These are phyloP conservation scores for Erodium moschatum DNA, from an alignment of 441 rosid genomes.

Conservation along the genomic window DNA sequence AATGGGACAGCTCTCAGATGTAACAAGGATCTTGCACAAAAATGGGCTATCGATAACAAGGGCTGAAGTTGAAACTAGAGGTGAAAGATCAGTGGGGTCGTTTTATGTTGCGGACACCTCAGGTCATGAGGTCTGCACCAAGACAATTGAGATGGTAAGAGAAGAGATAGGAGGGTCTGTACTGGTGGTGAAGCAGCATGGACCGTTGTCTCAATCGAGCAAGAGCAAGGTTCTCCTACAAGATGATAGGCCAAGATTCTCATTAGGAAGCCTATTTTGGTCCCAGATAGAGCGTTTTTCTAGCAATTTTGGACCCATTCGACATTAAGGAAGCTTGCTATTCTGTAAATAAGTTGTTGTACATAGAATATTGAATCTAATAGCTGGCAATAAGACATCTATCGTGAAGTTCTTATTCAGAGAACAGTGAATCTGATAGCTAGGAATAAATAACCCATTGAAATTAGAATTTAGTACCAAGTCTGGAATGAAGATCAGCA, in stretches of 20 bases:
- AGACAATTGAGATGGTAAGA: no score
- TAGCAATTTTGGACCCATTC: conserved; percentile 40
- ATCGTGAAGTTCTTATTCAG: no score
- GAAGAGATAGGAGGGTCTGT: no score
- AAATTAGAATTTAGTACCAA: no score
- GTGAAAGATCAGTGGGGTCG: not conserved
- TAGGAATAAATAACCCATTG: no score
- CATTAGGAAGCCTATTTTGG: conserved; percentile 64
- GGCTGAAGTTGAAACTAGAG: not conserved
- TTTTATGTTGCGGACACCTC: not conserved
- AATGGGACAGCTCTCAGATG: conserved; percentile 1
- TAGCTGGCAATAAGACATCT: no score
- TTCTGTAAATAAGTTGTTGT: conserved; percentile 11
- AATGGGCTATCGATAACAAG: not conserved
- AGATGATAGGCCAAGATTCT: conserved; percentile 38
- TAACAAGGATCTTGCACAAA: not conserved
- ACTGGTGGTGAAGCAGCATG: no score
- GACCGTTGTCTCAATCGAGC: no score
- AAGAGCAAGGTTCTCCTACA: not conserved
- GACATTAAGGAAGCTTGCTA: conserved; percentile 24
- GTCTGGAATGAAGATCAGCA: no score
- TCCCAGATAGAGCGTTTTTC: conserved; percentile 61
- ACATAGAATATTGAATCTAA: not conserved
- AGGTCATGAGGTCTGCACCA: not conserved
- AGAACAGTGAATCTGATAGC: no score